These are phyloP conservation scores for Mycena vitilis DNA, from an alignment of 768 basidiomycete genomes.

Conservation along the genomic window DNA sequence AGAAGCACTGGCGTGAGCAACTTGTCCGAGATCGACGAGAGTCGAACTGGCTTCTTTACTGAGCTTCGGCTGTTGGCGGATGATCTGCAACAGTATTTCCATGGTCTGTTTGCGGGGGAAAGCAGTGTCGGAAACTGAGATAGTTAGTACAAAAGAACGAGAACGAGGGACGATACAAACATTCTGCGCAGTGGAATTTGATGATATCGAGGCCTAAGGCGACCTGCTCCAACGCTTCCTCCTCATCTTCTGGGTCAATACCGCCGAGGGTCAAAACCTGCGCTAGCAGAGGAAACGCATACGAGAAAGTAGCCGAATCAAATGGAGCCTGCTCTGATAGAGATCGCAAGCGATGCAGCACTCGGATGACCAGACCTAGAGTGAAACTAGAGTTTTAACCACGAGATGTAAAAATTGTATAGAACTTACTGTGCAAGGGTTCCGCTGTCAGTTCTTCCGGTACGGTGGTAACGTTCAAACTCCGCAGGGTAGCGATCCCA, in stretches of 20 bases:
- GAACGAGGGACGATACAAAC: conserved; percentile 54
- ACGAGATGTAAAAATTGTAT: conserved; percentile 37
- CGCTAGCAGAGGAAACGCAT: conserved; percentile 79
- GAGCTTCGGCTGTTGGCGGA: conserved; percentile 82
- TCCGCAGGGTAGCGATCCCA: conserved; percentile 86
- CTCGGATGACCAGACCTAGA: conserved; percentile 81
- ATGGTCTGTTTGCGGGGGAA: conserved; percentile 84
- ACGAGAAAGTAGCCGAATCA: conserved; percentile 88
- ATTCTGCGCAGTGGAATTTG: conserved; percentile 78
- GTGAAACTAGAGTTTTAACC: background rate
- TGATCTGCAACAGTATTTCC: conserved; percentile 74
- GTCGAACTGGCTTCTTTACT: conserved; percentile 87
- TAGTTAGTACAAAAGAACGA: conserved; percentile 8
- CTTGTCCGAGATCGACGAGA: conserved; percentile 84
- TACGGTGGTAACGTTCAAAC: conserved; percentile 70
- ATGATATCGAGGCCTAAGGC: conserved; percentile 78
- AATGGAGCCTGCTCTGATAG: conserved; percentile 86
- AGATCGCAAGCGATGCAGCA: conserved; percentile 85
- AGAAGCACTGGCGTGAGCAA: conserved; percentile 74
- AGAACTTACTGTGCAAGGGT: conserved; percentile 63
- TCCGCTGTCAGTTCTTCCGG: conserved; percentile 82
- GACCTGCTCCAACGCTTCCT: conserved; percentile 83
- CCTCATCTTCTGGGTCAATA: conserved; percentile 70
- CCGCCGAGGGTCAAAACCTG: conserved; percentile 79
- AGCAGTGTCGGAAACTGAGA: conserved; percentile 70